These are phyloP conservation scores for Cordia subcordata DNA, from an alignment of 257 asterid genomes.

Conservation along the genomic window DNA sequence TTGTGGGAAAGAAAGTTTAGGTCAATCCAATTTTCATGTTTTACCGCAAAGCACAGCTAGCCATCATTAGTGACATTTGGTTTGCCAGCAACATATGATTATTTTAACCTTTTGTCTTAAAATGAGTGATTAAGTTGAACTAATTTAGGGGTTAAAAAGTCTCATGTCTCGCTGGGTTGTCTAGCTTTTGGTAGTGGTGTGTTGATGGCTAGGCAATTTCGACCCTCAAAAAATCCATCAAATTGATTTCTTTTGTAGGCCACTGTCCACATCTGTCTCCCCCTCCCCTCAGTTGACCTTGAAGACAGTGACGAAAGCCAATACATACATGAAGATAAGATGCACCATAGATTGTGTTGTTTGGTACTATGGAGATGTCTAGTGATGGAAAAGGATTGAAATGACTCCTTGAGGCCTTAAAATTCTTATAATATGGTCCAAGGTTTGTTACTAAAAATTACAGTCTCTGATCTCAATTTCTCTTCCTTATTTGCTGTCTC, in stretches of 20 bases:
- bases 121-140: conserved; percentile 12
- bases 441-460: too few relatives aligned
- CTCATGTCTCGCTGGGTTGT: conserved; percentile 10
- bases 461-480: too few relatives aligned
- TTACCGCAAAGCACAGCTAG: background rate
- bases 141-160: conserved; percentile 3
- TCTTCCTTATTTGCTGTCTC: too few relatives aligned
- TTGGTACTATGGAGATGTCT: conserved; percentile 31
- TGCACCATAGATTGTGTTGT: conserved; percentile 12
- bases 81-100: conserved; percentile 13
- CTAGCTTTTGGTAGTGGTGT: conserved; percentile 32
- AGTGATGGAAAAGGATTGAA: conserved; percentile 2
- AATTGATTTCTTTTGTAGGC: conserved; percentile 30
- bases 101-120: conserved; percentile 8
- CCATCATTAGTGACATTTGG: conserved; percentile 21
- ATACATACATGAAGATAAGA: conserved; percentile 16
- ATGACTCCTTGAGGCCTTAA: background rate
- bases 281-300: conserved; percentile 15
- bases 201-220: conserved; percentile 22
- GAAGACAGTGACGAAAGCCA: conserved; percentile 23
- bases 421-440: too few relatives aligned
- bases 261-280: conserved; percentile 33
- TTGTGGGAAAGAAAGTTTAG: conserved; percentile 7
- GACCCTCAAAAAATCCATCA: too few relatives aligned
- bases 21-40: background rate